Conservation (phyloP, 2,329 filamentous ascomycete species). For the Blastomyces parvus region DNA sequence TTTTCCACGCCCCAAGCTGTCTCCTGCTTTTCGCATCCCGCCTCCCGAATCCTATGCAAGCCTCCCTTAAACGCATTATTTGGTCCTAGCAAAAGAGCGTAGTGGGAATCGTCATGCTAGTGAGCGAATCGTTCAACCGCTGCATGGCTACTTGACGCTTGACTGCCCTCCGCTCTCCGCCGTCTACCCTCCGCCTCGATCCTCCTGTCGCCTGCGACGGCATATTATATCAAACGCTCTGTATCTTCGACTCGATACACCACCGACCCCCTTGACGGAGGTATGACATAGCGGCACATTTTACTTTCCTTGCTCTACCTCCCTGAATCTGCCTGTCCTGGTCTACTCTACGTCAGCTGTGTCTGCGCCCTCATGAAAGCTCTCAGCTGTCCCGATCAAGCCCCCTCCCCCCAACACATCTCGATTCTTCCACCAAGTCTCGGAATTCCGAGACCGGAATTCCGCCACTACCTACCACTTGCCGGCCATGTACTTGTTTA, state of each 20-base stretch:
- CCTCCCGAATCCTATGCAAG: neutral
- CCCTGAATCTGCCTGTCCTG: neutral
- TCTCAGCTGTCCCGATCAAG: neutral
- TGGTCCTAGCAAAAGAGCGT: neutral
- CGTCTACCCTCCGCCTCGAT: neutral
- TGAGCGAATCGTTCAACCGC: neutral
- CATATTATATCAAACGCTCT: neutral
- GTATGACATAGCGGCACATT: neutral
- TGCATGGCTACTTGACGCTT: conserved; percentile 4
- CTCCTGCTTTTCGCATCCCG: neutral
- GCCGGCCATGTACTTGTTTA: neutral
- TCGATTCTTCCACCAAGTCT: neutral
- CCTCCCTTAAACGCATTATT: neutral
- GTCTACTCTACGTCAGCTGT: neutral
- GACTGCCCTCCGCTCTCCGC: neutral
- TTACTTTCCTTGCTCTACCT: neutral
- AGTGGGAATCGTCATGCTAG: neutral
- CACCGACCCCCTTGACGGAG: neutral
- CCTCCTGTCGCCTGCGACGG: neutral
- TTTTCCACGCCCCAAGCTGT: neutral
- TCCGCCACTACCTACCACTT: neutral
- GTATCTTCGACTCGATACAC: neutral
- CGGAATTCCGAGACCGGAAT: neutral
- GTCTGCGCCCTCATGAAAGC: neutral
- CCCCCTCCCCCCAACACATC: neutral